phyloP scores from a whole-genome alignment of 306 rosid species.

The Hippophae rhamnoides region DNA sequence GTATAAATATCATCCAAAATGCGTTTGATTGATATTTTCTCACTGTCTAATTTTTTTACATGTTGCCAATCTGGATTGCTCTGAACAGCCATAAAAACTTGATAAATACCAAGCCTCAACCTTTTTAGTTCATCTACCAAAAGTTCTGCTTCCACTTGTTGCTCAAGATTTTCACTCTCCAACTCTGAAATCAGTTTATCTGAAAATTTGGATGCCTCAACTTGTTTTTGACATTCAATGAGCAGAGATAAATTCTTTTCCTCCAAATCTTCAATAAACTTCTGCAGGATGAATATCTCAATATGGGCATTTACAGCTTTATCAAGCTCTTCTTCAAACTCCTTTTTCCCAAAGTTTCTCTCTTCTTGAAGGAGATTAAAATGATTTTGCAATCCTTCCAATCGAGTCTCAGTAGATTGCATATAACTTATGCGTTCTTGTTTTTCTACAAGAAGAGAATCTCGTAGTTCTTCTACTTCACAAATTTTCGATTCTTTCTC shows the following conservation, averaged over 20 bases:
- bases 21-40: slow-evolving; percentile 34
- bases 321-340: slow-evolving; percentile 78
- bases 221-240: slow-evolving; percentile 61
- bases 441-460: slow-evolving; percentile 51
- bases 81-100: slow-evolving; percentile 63
- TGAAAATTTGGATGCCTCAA: slow-evolving; percentile 66
- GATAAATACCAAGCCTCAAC: slow-evolving; percentile 46
- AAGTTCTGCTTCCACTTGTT: slow-evolving; percentile 76
- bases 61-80: slow-evolving; percentile 30
- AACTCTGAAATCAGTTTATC: slow-evolving; percentile 70
- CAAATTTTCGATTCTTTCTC: slow-evolving; percentile 49
- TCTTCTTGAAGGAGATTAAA: slow-evolving; percentile 54
- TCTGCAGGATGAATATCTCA: slow-evolving; percentile 89
- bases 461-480: slow-evolving; percentile 60
- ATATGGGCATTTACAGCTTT: slow-evolving; percentile 85
- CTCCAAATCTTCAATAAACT: slow-evolving; percentile 85
- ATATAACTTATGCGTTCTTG: slow-evolving; percentile 49
- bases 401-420: slow-evolving; percentile 51
- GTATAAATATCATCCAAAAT: slow-evolving; percentile 54
- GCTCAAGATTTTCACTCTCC: slow-evolving; percentile 92
- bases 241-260: slow-evolving; percentile 53
- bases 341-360: slow-evolving; percentile 55
- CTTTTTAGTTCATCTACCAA: slow-evolving; percentile 72
- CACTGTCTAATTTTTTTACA: slow-evolving; percentile 36
- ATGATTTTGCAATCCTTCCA: slow-evolving; percentile 53